Evolutionary conservation across 805 yeast species (phyloP).

Genomic region (Metschnikowia vanudenii): DNA sequence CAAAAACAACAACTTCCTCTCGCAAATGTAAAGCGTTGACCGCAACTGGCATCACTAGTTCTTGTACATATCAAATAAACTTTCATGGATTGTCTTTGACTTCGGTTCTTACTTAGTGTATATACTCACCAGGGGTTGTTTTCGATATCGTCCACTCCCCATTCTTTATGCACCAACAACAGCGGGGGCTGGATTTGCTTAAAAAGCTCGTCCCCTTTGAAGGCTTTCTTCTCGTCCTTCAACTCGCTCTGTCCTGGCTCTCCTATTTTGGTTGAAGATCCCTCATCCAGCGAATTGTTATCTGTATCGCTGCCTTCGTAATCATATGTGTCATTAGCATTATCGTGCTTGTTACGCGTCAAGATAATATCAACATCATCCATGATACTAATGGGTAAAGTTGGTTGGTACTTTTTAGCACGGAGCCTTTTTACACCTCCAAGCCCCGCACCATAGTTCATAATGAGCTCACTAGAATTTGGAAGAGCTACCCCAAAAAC

Average conservation of each 20-base stretch:
- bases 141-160: conserved; percentile 52
- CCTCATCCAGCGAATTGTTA: conserved; percentile 24
- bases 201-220: conserved; percentile 49
- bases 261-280: conserved; percentile 8
- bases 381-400: conserved; percentile 63
- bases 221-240: conserved; percentile 17
- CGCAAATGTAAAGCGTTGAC: conserved; percentile 24
- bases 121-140: conserved; percentile 61
- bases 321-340: conserved; percentile 33
- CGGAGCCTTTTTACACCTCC: conserved; percentile 57
- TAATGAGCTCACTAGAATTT: conserved; percentile 66
- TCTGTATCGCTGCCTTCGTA: conserved; percentile 27
- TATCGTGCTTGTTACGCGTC: conserved; percentile 27
- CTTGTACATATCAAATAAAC: conserved; percentile 14
- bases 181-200: conserved; percentile 49
- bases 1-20: conserved; percentile 75
- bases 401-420: conserved; percentile 64
- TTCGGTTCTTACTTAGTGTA: not conserved
- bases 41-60: conserved; percentile 3
- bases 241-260: conserved; percentile 5
- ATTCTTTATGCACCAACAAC: conserved; percentile 48
- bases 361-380: conserved; percentile 69
- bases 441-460: conserved; percentile 72
- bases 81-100: not conserved
- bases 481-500: conserved; percentile 67